Evolutionary conservation across 2,329 filamentous ascomycete genomes (phyloP), one percentile per base, ranked within the genome.

Genomic region (Trichoderma polysporum): DNA sequence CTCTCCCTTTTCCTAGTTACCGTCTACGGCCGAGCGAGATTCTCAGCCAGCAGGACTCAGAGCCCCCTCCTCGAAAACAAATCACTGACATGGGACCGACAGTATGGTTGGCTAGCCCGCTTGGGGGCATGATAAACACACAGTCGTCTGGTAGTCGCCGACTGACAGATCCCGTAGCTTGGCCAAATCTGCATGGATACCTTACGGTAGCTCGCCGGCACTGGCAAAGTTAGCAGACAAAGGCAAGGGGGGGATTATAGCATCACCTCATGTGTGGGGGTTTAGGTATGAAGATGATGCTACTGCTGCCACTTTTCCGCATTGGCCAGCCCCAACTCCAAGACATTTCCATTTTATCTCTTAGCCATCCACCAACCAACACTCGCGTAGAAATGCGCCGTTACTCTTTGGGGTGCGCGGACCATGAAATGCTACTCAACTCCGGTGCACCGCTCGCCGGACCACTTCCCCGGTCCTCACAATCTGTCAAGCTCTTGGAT

Each of bases 401-500:
- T 58, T 56, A 53, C 58, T 39, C 8, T 39, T 47, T 31, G 37
- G 35, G 27, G 53, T 19, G 63, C 62, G 17, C 52, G 63, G 54
- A 22, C 63, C 50, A 58, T 52, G 47, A 47, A 45, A 56, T 66
- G 54, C 59, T 27, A 56, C 61, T 45, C 39, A 59, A 31, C 45
- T 64, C 59, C 66, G 59, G 50, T 64, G 52, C 60, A 60, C 60
- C 47, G 54, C 54, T 61, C 9, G 47, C 56, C 62, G 67, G 67
- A n/a, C 39, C 56, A 37, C 57, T 66, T 71, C 70, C 72, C 73
- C 71, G 71, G 60, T 54, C 54, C 62, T 63, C 17, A 63, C 45
- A 37, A 63, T 50, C 68, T 68, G 52, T 68, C 62, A 52, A 57
- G 57, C 39, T 39, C 49, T 56, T 50, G 47, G 68, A 65, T 74